Percentiles rank a stretch among this genome's conserved stretches.
Evolutionary conservation across 2,329 filamentous ascomycete genomes (phyloP).

Genomic region (Aspergillus oerlinghausenensis): DNA sequence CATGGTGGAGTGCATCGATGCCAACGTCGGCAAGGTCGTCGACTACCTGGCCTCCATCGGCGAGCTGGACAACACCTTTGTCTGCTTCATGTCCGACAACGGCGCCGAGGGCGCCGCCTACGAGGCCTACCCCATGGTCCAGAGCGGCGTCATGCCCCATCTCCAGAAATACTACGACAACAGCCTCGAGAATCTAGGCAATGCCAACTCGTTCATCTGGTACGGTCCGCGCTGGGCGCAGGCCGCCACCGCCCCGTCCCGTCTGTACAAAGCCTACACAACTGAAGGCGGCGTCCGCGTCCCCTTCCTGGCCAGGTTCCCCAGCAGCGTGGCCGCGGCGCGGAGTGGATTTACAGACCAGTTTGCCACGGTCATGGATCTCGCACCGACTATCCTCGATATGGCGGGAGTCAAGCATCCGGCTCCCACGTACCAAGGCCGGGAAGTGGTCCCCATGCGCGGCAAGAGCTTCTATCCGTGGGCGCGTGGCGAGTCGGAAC

Average conservation of each 20-base stretch:
- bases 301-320: conserved; percentile 48
- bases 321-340: conserved; percentile 20
- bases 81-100: conserved; percentile 62
- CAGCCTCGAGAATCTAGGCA: conserved; percentile 54
- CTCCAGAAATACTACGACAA: conserved; percentile 57
- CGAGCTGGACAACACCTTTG: conserved; percentile 60
- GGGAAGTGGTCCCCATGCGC: conserved; percentile 50
- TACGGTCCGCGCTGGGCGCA: conserved; percentile 57
- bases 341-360: conserved; percentile 43
- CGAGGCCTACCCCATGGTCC: conserved; percentile 56
- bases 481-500: conserved; percentile 29
- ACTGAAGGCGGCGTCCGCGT: conserved; percentile 51
- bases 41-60: conserved; percentile 52
- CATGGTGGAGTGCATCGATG: conserved; percentile 61
- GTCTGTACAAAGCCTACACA: conserved; percentile 48
- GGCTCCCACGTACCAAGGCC: conserved; percentile 48
- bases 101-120: conserved; percentile 58
- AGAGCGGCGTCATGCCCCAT: conserved; percentile 51
- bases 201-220: conserved; percentile 56
- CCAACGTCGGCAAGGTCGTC: conserved; percentile 56
- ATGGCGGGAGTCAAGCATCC: conserved; percentile 47
- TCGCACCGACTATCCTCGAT: conserved; percentile 44
- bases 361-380: conserved; percentile 53
- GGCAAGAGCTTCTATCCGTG: conserved; percentile 46
- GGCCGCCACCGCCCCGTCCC: conserved; percentile 49